Base-by-base conservation (phyloP, 176 grass and related monocot genomes). In the Urochloa ruziziensis region DNA sequence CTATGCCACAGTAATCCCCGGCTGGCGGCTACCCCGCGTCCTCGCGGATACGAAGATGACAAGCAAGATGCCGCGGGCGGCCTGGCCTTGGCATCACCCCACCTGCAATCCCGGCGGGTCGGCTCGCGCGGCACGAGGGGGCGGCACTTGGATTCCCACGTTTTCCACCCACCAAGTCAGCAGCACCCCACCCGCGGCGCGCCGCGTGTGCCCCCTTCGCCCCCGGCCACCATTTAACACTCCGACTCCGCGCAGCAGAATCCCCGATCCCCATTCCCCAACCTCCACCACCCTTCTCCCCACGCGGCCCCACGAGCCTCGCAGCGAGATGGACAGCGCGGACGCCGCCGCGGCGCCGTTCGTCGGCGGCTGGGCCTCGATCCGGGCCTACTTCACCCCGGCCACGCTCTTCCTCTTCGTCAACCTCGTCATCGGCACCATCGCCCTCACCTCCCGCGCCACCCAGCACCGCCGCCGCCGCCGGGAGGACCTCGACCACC, bases 341-440 rank as follows among this genome's bases (percentile, higher is more conserved):
- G 78, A 57, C 37, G 82, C 13, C 3, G 18, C 34, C 9, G 19
- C 56, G 13, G 2, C 42, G 83, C 32, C 85, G 51, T n/a, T 83
- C 4, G 63, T 71, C 27, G 71, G 71, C 83, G 36, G n/a, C n/a
- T 94, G 93, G 96, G 72, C 80, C 69, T 75, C 84, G 6, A 37
- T 90, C 8, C 74, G 56, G 6, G 88, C 80, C 0, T 96, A 83
- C 86, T 86, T 96, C 75, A 90, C 91, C 9, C 93, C 96, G 17
- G 80, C 87, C 10, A 86, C 42, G 27, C 87, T 98, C 13, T 98
- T 98, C 86, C 16, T 98, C 56, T 37, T 94, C 52, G 79, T 98
- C 74, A 98, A 98, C 91, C 25, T 98, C 79, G 93, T 98, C 88
- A 94, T 98, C 89, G 93, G 85, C 57, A 98, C 93, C 85, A 98